A percentile compares a stretch with the other conserved stretches of the same genome.
Conservation (phyloP, 805 yeast genomes). For the Cyberlindnera americana region DNA sequence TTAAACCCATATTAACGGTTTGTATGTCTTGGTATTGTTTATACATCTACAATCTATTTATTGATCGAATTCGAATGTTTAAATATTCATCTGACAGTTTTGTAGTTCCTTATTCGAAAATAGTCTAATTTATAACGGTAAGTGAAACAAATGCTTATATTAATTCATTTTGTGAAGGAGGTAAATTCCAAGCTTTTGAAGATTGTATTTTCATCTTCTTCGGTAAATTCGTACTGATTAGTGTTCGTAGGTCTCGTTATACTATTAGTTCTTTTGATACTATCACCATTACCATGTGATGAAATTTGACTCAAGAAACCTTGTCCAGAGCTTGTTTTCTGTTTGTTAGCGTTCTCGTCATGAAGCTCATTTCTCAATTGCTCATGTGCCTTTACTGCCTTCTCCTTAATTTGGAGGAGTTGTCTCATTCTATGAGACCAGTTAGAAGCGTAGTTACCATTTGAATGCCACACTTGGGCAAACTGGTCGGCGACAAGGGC, state of each 20-base stretch:
- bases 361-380: slow-evolving; percentile 12
- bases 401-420: slow-evolving; percentile 37
- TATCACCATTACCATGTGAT: slow-evolving; percentile 5
- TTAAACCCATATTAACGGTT: background rate
- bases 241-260: slow-evolving; percentile 13
- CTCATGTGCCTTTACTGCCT: slow-evolving; percentile 19
- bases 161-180: slow-evolving; percentile 24
- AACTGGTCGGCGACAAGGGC: slow-evolving; percentile 65
- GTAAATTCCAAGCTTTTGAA: slow-evolving; percentile 28
- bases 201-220: slow-evolving; percentile 23
- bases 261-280: slow-evolving; percentile 16
- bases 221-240: slow-evolving; percentile 23
- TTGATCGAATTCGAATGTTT: slow-evolving; percentile 2
- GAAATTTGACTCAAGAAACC: slow-evolving; percentile 24
- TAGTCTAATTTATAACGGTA: no score
- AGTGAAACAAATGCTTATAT: background rate
- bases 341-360: slow-evolving; percentile 7
- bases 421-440: slow-evolving; percentile 70
- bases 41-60: slow-evolving; percentile 6
- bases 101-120: no score
- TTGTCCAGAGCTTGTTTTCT: slow-evolving; percentile 21
- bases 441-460: slow-evolving; percentile 51
- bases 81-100: slow-evolving; percentile 2
- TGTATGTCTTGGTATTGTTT: slow-evolving; percentile 5
- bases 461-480: slow-evolving; percentile 71